Base-by-base conservation (phyloP, 768 basidiomycete genomes). In the Lentinula raphanica region DNA sequence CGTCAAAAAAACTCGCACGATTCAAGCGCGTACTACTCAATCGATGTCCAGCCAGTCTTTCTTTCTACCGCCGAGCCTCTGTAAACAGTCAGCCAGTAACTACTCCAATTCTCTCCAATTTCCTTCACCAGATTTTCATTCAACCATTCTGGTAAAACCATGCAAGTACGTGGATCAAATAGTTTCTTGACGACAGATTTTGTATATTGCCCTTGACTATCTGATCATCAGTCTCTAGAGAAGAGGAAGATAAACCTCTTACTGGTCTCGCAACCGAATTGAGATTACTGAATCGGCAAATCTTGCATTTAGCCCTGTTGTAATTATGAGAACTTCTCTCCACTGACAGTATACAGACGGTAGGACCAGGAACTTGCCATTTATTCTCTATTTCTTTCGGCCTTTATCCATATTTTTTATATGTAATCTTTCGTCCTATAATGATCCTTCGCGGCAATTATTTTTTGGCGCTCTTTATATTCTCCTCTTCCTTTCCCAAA, bases 251-350 rank as follows among this genome's bases (percentile, higher is more conserved):
- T n/a, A n/a, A n/a, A n/a, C 8, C 13, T 35, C 13, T 13, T 7
- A 35, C 27, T 40, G 29, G 5, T 28, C 27, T 40, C 53, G 53
- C 53, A 54, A 39, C 53, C 53, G 53, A 54, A 54, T 39, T 54
- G 38, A 23, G 31, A 29, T 51, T 35, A 28, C 31, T 19, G 23
- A 29, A 35, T 49, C 32, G 27, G n/a, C n/a, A 19, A 49, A 49
- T 49, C 42, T 29, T 49, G 48, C 28, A 53, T 31, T 54, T 40
- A 39, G 25, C 23, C 53, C 38, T 25, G 1, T 35, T 51, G 17
- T 51, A 12, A 17, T 17, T 51, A 13, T 17, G 32, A 13, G 32
- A 39, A 42, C 53, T 54, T 7, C 42, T 54, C 51, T 54, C 28
- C 51, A 54, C 9, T 51, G 49, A 51, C 49, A 51, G 27, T 51